A percentile compares a stretch with the other conserved stretches of the same genome.
Conservation (phyloP, 2,329 filamentous ascomycete genomes). For the Colletotrichum sp. region DNA sequence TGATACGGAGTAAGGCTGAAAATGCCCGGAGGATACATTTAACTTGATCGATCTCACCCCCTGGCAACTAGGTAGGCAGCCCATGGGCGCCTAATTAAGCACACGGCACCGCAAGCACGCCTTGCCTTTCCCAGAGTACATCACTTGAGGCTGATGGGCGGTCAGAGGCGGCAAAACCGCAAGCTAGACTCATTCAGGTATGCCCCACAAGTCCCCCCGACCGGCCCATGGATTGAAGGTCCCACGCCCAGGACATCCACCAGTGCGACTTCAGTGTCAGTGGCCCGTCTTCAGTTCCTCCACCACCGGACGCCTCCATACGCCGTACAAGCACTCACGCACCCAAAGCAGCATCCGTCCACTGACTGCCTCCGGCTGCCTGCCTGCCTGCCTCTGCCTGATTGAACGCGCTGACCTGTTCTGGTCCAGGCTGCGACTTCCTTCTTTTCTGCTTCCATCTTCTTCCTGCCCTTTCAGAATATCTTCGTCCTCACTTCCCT, state of each 20-base stretch:
- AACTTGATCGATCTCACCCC: neutral
- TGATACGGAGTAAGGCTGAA: neutral
- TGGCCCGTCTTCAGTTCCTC: constrained; percentile 2
- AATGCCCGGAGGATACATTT: neutral
- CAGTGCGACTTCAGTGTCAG: neutral
- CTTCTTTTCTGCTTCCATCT: neutral
- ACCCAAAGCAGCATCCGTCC: neutral
- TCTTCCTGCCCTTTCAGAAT: neutral
- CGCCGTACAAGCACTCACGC: neutral
- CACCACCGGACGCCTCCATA: constrained; percentile 14
- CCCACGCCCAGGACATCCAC: neutral
- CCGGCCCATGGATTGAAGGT: neutral
- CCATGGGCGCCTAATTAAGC: neutral
- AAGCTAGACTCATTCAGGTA: neutral
- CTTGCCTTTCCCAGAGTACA: constrained; percentile 9
- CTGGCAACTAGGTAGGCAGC: neutral
- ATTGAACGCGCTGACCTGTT: neutral
- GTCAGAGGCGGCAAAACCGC: neutral
- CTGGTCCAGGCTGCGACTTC: neutral
- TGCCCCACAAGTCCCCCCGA: neutral
- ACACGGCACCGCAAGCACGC: neutral
- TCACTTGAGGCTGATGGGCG: neutral
- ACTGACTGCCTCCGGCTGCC: neutral
- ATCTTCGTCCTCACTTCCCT: neutral
- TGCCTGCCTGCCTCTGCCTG: constrained; percentile 4